phyloP scores from a whole-genome alignment of 2,329 filamentous ascomycete genomes.

The Bipolaris bicolor region DNA sequence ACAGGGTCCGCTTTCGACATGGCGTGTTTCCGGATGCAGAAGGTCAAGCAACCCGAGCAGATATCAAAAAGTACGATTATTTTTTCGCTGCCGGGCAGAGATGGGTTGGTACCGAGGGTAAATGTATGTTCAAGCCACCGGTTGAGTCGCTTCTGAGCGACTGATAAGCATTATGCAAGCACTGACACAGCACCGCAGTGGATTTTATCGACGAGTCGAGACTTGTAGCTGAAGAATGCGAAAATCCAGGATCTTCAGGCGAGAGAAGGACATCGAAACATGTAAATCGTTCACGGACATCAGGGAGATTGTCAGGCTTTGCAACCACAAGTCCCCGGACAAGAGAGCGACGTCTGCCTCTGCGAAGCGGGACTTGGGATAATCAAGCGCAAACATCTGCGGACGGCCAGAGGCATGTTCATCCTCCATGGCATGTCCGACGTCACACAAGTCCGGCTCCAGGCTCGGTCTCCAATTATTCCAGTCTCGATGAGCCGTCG shows the following conservation, averaged over 20 bases:
- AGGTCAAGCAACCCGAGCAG: constrained; percentile 22
- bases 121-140: constrained; percentile 17
- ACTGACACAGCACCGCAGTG: constrained; percentile 10
- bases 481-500: constrained; percentile 15
- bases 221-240: constrained; percentile 20
- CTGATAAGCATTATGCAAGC: neutral
- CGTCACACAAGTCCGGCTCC: constrained; percentile 14
- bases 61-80: constrained; percentile 36
- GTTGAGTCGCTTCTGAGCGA: neutral
- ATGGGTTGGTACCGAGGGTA: constrained; percentile 22
- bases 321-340: neutral
- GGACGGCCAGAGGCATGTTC: neutral
- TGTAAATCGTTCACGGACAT: constrained; percentile 2
- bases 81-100: constrained; percentile 26
- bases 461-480: constrained; percentile 17
- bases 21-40: constrained; percentile 26
- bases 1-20: constrained; percentile 29
- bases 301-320: constrained; percentile 2
- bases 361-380: neutral
- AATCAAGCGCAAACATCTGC: neutral
- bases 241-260: neutral
- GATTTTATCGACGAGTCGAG: constrained; percentile 28
- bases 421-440: constrained; percentile 6
- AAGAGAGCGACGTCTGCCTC: neutral
- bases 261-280: constrained; percentile 9